Percentiles rank a stretch among this genome's conserved stretches.
Evolutionary conservation across 2,329 filamentous ascomycete genomes (phyloP).

Genomic region (Aspergillus luchuensis): DNA sequence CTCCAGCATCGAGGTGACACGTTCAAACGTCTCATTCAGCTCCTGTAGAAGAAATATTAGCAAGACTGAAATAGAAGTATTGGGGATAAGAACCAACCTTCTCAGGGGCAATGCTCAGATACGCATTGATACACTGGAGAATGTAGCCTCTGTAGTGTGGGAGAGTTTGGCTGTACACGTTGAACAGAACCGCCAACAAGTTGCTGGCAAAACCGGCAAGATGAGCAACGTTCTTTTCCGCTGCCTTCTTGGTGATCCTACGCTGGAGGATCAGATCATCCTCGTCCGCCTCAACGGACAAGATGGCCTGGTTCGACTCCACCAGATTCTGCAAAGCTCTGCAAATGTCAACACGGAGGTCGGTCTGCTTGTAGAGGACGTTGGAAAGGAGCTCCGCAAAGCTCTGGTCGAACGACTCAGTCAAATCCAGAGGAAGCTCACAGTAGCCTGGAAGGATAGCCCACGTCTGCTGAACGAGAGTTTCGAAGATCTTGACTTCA

Average conservation of each 20-base stretch:
- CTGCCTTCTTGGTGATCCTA: constrained; percentile 72
- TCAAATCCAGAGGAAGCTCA: constrained; percentile 80
- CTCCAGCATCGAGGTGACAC: constrained; percentile 82
- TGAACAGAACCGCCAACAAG: constrained; percentile 94
- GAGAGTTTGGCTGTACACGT: constrained; percentile 95
- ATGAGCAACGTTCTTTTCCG: constrained; percentile 78
- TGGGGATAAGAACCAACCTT: constrained; percentile 37
- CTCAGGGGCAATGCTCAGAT: constrained; percentile 81
- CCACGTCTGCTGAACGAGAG: constrained; percentile 94
- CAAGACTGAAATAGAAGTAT: neutral
- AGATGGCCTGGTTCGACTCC: constrained; percentile 85
- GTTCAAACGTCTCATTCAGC: constrained; percentile 82
- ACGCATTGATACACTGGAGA: constrained; percentile 91
- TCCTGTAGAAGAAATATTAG: constrained; percentile 51
- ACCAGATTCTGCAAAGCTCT: constrained; percentile 81
- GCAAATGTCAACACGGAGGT: constrained; percentile 84
- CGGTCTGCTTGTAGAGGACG: constrained; percentile 86
- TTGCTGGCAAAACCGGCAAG: constrained; percentile 80
- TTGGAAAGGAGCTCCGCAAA: constrained; percentile 93
- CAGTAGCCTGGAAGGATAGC: constrained; percentile 92
- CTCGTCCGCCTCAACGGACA: constrained; percentile 66
- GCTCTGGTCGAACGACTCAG: constrained; percentile 74
- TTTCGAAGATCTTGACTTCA: constrained; percentile 97
- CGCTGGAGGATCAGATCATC: constrained; percentile 77
- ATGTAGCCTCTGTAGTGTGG: constrained; percentile 90